Evolutionary conservation across 257 asterid genomes (phyloP), one percentile per base, ranked within the genome.

Genomic region (Oldenlandia corymbosa): DNA sequence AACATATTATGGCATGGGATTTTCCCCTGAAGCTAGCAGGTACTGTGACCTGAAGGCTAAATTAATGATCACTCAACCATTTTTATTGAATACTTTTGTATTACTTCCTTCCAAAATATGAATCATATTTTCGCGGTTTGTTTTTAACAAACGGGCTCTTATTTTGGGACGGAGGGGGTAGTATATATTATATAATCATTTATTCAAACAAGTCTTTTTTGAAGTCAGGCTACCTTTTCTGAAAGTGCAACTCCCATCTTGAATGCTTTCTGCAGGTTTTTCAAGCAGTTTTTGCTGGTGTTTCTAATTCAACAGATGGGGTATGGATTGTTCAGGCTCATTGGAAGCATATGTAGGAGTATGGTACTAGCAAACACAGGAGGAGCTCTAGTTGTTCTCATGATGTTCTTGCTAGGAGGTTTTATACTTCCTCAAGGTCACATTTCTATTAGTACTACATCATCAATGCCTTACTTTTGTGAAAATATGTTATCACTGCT

Each of bases 21-120:
- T 79, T 26, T 88, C 95, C 67, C 95, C 90, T 1, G 93, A 87
- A 81, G 79, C 87, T 37, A 78, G 86, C 72, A 87, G 95, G 94
- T 86, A 43, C 2, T 21, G 16, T 17, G 7, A 21, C 26, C 31
- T 47, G 49, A 4, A 70, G 23, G 5, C 34, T 51, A 9, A 59
- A 32, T 13, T 32, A 32, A 64, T 18, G 36, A 24, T 3, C 12
- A 11, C 11, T 23, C n/a, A n/a, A n/a, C n/a, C n/a, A n/a, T n/a
- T n/a, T n/a, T n/a, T n/a, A n/a, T n/a, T n/a, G n/a, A n/a, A n/a
- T n/a, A n/a, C n/a, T n/a, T n/a, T n/a, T n/a, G n/a, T n/a, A n/a
- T n/a, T n/a, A n/a, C n/a, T n/a, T n/a, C n/a, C n/a, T n/a, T n/a
- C n/a, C n/a, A n/a, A n/a, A n/a, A n/a, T n/a, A n/a, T n/a, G n/a